phyloP scores from a whole-genome alignment of 495 filamentous ascomycete species.

The Aspergillus saccharolyticus region DNA sequence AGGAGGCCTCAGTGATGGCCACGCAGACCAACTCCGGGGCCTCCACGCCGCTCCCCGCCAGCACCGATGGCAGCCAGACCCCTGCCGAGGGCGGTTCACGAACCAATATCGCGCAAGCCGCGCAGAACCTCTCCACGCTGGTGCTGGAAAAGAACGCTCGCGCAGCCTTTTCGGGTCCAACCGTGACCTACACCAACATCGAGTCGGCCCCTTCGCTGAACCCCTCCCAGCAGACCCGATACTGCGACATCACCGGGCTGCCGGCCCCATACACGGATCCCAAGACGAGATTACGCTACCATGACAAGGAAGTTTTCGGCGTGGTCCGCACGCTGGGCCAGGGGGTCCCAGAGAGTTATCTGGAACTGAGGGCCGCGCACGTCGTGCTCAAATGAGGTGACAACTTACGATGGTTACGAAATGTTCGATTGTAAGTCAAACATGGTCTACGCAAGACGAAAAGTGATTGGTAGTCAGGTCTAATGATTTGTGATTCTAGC shows the following conservation, averaged over 20 bases:
- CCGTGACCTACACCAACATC: slow-evolving; percentile 90
- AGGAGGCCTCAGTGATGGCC: slow-evolving; percentile 71
- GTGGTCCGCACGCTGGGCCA: slow-evolving; percentile 71
- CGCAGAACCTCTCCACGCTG: slow-evolving; percentile 74
- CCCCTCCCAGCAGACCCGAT: slow-evolving; percentile 67
- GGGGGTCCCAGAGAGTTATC: slow-evolving; percentile 75
- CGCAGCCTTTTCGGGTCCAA: slow-evolving; percentile 50
- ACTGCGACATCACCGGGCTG: slow-evolving; percentile 93
- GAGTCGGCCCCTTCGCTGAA: slow-evolving; percentile 81
- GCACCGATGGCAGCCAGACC: slow-evolving; percentile 49
- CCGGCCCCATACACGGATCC: slow-evolving; percentile 86
- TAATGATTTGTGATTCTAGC: slow-evolving; percentile 2
- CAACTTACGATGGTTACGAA: background rate
- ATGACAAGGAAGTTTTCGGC: slow-evolving; percentile 82
- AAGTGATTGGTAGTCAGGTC: background rate
- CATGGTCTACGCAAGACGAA: background rate
- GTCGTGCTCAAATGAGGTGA: slow-evolving; percentile 73
- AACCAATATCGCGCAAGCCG: slow-evolving; percentile 74
- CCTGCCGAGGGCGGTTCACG: slow-evolving; percentile 50
- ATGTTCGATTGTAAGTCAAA: slow-evolving; percentile 4
- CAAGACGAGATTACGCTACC: slow-evolving; percentile 85
- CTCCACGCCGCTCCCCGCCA: slow-evolving; percentile 61
- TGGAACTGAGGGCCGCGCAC: slow-evolving; percentile 86
- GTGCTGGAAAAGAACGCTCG: slow-evolving; percentile 71
- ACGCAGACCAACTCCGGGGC: slow-evolving; percentile 80